phyloP scores from a whole-genome alignment of 805 yeast genomes.

The Starmerella vaccinii region DNA sequence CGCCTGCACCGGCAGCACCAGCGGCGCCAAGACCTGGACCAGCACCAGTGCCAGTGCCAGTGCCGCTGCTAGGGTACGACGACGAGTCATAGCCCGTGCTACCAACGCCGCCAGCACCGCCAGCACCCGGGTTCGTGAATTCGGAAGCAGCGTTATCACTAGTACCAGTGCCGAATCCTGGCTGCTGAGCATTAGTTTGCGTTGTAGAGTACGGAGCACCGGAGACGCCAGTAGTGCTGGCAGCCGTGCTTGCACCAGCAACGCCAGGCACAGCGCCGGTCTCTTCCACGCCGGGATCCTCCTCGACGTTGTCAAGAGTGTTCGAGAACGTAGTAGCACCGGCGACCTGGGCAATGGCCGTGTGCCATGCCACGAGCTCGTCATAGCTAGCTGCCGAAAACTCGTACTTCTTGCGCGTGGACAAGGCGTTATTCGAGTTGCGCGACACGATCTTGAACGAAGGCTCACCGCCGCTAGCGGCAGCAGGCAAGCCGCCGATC shows the following conservation, averaged over 20 bases:
- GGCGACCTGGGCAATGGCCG: constrained; percentile 28
- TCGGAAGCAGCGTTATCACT: background rate
- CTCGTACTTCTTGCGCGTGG: constrained; percentile 31
- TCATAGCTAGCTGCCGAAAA: constrained; percentile 39
- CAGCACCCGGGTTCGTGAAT: too few species aligned
- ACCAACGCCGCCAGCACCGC: constrained; percentile 5
- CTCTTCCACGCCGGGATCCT: constrained; percentile 8
- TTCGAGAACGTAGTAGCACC: constrained; percentile 16
- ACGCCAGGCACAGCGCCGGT: background rate
- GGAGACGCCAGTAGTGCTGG: background rate
- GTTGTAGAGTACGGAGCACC: background rate
- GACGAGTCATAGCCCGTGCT: too few species aligned
- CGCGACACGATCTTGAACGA: constrained; percentile 38
- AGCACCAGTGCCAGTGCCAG: background rate
- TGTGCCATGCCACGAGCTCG: constrained; percentile 41
- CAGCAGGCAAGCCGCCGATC: constrained; percentile 32
- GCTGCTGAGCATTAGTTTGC: background rate
- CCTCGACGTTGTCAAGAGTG: constrained; percentile 7
- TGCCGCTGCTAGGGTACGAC: too few species aligned
- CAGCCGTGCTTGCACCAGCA: background rate
- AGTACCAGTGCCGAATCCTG: background rate
- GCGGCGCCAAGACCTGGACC: background rate
- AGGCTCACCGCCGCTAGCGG: constrained; percentile 29
- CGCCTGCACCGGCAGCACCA: background rate
- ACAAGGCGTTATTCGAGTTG: constrained; percentile 31